Base-by-base conservation (phyloP, 495 filamentous ascomycete species). In the Aspergillus cavernicola region DNA sequence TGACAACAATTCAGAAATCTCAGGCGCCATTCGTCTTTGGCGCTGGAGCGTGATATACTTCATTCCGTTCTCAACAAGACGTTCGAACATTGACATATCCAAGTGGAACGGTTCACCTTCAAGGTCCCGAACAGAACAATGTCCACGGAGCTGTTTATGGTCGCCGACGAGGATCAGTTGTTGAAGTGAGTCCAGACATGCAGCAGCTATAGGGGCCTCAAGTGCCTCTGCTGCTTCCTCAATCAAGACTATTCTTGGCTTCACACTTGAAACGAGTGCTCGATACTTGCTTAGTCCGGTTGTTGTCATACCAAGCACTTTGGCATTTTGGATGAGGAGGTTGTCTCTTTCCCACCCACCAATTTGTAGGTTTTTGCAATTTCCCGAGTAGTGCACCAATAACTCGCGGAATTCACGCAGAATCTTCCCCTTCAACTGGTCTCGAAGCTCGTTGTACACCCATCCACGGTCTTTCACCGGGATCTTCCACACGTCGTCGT, bases 221-320 rank as follows among this genome's bases (percentile, higher is more conserved):
- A 89, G 72, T 0, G 80, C 82, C 57, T 90, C 85, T 1, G 85
- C 87, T 16, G 88, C 87, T 70, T 90, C 88, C 71, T 92, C 88
- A 45, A 91, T 81, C 13, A 91, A 57, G 1, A 89, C 67, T 4
- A 85, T 70, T 37, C 69, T 80, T 0, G 93, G 91, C 24, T 80
- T 72, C 15, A 95, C 54, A 20, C 81, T 83, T 11, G 87, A 80
- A 19, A 97, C 68, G 0, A 95, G 71, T 2, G 72, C 82, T 15
- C 92, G 82, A 56, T 93, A 92, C 59, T 97, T 97, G 62, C 84
- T 89, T n/a, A 97, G 65, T 4, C 93, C 93, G 0, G 92, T 90
- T 0, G 84, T 87, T 6, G 88, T 92, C 75, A 88, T 80, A 8
- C 87, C 88, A 44, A 92, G 71, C 1, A 90, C 52, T 57, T 82